Base-by-base conservation (phyloP, 305 asterid species). In the Rubia peregrina region DNA sequence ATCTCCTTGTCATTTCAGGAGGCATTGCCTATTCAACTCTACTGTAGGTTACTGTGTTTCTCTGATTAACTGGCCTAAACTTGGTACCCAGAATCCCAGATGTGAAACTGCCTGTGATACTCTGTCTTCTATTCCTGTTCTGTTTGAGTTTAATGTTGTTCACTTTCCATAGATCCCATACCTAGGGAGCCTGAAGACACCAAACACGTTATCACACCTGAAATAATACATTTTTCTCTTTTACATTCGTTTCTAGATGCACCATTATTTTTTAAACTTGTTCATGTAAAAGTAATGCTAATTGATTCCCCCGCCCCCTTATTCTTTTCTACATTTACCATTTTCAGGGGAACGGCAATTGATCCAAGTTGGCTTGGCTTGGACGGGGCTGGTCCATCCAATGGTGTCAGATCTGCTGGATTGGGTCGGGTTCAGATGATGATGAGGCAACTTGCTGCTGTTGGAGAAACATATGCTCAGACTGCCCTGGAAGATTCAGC, bases 391-490 rank as follows among this genome's bases (percentile, higher is more conserved):
- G 86, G 96, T 63, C 92, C 95, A 7, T 88, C 95, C 68, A 80
- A 64, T 21, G 74, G 85, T 60, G 68, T 40, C 55, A 78, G 83
- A 55, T 71, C 83, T 14, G 85, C 70, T 4, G 95, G 96, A 77
- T 78, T 91, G 61, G 87, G 90, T 64, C 86, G 95, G 61, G 91
- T 91, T 74, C 96, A 87, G 85, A 89, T 87, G 96, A 85, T 91
- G 86, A 91, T 89, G 95, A 83, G 97, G 80, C 97, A 91, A 71
- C 89, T 91, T 41, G 92, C 96, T 41, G 92, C 93, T 73, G 97
- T 89, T 67, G 96, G 97, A 78, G 97, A 91, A 75, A 85, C 89
- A 10, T 90, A 88, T 70, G 87, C 91, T 30, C 91, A 88, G 74
- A 85, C 85, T 53, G 81, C 95, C 40, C 83, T 89, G 59, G 95